Base-by-base conservation (phyloP, 306 rosid species). In the Crotalaria pallida region DNA sequence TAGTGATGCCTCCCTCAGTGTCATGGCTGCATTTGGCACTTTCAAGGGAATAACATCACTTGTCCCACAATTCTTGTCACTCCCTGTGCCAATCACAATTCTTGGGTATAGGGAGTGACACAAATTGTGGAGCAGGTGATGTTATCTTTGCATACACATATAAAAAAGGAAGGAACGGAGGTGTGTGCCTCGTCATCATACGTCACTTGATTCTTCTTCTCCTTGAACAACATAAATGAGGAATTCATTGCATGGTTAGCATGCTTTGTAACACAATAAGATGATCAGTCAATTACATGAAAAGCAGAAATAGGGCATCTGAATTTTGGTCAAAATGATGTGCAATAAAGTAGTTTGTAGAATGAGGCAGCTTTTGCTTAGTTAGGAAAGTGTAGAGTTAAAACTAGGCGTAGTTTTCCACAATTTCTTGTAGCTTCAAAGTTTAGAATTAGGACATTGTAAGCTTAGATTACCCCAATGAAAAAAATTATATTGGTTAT, bases 231-330 rank as follows among this genome's bases (percentile, higher is more conserved):
- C 59, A 58, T 19, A 74, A 48, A 70, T 55, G 71, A 78, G 76
- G 81, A 83, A 71, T 76, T 72, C 79, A 76, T 79, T 79, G 85
- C 86, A 61, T 62, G 84, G 77, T 77, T 73, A 55, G 75, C 86
- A 74, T 74, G 67, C 65, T 76, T 60, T 69, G 76, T 67, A 53
- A 59, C 62, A 57, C 72, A 74, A 83, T 79, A 68, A 69, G 63
- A 81, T 65, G 75, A 73, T 60, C 69, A 67, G 79, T 79, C 76
- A 77, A 77, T 75, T 48, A 74, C 86, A 65, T n/a, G 43, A 59
- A 55, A 36, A 58, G 83, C 76, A 72, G 64, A 72, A 65, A 81
- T 56, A n/a, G 58, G 47, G 70, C 66, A 47, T 74, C 64, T 77
- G 55, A 80, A 63, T 73, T 70, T 75, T 50, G 75, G 44, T 80